Evolutionary conservation across 1,284 basidiomycete species (phyloP), one percentile per base, ranked within the genome.

Genomic region (Pyrrhoderma lamaoense): DNA sequence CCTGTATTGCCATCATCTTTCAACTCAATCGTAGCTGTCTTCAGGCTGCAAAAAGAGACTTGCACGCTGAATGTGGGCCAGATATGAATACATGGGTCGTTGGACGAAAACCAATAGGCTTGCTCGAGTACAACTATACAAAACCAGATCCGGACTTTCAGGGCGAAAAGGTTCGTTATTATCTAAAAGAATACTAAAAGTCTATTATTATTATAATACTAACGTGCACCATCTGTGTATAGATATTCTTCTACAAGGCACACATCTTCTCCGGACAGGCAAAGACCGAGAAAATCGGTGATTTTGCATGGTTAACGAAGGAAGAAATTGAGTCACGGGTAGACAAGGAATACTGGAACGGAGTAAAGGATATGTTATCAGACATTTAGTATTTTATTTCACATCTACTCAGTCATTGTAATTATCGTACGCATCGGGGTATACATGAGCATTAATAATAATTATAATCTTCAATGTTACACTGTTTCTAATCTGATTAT

Each of bases 241-340:
- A 70, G 68, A 63, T 71, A 16, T 91, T 92, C 67, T 89, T 91
- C 70, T 86, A 82, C 71, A 92, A 91, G 64, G 86, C 77, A 21
- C 87, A 90, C 60, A 86, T 92, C 49, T 74, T 92, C 62, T 79
- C 85, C 3, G 89, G 89, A 11, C 88, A 90, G 64, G 80, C 80
- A 18, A 66, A 77, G 49, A 66, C 70, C 34, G 69, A 75, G 57
- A 66, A 67, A 49, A 70, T 86, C 52, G 70, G 73, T 46, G 88
- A 90, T 60, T 93, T 90, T 69, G 89, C 87, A 18, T 94, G 91
- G 91, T 72, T 93, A 56, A 93, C 90, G 51, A 90, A 91, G 67
- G 79, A 92, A 64, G 91, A 94, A 72, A 82, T 93, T 47, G 69
- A 82, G 63, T 67, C 76, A 38, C 74, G 73, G 42, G 80, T 89